Conservation (phyloP, 139 green algal genomes). For the Chlorella ohadii region DNA sequence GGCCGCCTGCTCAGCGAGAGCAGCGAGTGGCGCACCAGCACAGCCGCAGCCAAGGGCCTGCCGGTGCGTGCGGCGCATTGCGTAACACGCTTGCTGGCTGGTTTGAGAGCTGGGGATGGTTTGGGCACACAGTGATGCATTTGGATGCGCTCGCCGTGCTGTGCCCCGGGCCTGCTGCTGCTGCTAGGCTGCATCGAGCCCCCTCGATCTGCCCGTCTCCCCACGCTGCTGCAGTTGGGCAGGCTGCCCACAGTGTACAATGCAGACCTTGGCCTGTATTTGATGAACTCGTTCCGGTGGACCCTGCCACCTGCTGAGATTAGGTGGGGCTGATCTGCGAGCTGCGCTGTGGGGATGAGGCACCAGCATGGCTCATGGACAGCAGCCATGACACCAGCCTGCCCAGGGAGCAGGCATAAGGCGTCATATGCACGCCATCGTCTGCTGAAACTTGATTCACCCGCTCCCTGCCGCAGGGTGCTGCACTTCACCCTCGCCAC, state of each 20-base stretch:
- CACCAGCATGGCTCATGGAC: no score
- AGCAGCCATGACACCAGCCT: no score
- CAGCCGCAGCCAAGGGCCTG: background rate
- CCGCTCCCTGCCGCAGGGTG: conserved; percentile 19
- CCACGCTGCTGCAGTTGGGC: conserved; percentile 48
- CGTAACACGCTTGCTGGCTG: background rate
- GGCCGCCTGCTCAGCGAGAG: conserved; percentile 22
- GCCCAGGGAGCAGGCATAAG: no score
- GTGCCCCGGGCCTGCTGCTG: no score
- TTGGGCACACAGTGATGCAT: background rate
- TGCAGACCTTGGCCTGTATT: conserved; percentile 77
- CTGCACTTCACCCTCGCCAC: conserved; percentile 82
- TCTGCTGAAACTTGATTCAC: no score
- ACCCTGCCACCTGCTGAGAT: conserved; percentile 59
- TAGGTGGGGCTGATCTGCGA: background rate
- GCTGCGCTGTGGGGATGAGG: background rate
- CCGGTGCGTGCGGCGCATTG: background rate
- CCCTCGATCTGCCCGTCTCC: no score
- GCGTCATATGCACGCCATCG: no score
- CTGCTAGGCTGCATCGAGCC: no score
- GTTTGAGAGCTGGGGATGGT: background rate
- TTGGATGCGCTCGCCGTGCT: no score
- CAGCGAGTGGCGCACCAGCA: background rate
- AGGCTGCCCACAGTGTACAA: conserved; percentile 77
- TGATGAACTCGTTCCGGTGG: conserved; percentile 74